Evolutionary conservation across 768 basidiomycete genomes (phyloP).

Genomic region (Podaxis sp.): DNA sequence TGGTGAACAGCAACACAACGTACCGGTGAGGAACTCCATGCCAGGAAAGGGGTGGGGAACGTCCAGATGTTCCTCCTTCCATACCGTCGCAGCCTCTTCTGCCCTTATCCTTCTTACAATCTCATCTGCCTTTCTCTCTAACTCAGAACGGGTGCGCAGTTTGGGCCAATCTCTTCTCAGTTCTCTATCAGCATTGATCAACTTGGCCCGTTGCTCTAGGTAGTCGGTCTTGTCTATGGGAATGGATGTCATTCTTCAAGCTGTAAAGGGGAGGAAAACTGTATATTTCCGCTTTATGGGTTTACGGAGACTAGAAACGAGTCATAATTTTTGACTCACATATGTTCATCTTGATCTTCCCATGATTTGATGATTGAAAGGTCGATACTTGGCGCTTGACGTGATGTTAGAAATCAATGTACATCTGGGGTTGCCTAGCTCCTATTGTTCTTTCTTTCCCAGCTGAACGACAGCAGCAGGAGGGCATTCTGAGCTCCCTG

Average conservation of each 20-base stretch:
- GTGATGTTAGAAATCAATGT: neutral
- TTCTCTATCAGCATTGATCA: conserved; percentile 47
- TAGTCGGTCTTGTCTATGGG: conserved; percentile 24
- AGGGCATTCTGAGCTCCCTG: too few species aligned
- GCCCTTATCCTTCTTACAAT: conserved; percentile 18
- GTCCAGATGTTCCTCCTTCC: conserved; percentile 11
- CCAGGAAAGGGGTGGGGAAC: conserved; percentile 18
- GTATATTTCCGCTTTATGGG: neutral
- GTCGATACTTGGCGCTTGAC: neutral
- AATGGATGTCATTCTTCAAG: neutral
- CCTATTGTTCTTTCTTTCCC: neutral
- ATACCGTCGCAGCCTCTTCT: conserved; percentile 13
- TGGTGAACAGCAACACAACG: neutral
- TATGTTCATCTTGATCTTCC: neutral
- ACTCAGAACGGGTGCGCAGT: conserved; percentile 24
- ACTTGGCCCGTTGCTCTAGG: conserved; percentile 29
- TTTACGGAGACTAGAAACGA: neutral
- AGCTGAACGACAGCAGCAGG: too few species aligned
- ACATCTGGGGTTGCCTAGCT: neutral
- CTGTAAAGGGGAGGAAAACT: neutral
- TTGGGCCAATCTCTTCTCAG: conserved; percentile 47
- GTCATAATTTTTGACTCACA: neutral
- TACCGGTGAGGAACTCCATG: conserved; percentile 14
- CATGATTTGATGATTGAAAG: neutral
- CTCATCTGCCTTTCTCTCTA: conserved; percentile 55